Evolutionary conservation across 2,329 filamentous ascomycete genomes (phyloP).

Genomic region (Gaeumannomyces tritici): DNA sequence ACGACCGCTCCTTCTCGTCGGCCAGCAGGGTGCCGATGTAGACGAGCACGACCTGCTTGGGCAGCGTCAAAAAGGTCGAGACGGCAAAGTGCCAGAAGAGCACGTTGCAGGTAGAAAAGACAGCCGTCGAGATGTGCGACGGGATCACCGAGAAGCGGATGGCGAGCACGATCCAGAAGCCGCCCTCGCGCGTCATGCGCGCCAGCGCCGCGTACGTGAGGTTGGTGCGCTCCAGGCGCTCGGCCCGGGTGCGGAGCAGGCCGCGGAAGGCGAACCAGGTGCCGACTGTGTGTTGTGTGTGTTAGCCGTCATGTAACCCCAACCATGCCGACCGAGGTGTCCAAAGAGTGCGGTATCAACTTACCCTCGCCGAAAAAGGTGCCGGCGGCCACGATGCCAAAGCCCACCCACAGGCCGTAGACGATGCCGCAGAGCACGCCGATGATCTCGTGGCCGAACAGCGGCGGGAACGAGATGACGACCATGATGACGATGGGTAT

Average conservation of each 20-base stretch:
- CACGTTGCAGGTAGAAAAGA: slow-evolving; percentile 31
- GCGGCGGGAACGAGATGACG: slow-evolving; percentile 28
- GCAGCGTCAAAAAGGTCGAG: slow-evolving; percentile 28
- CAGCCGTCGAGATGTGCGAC: slow-evolving; percentile 30
- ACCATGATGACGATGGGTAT: slow-evolving; percentile 28
- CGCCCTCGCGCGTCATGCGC: slow-evolving; percentile 27
- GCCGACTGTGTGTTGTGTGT: slow-evolving; percentile 16
- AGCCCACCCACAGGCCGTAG: slow-evolving; percentile 29
- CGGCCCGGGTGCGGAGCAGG: slow-evolving; percentile 22
- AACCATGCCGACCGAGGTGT: no score
- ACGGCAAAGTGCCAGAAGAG: slow-evolving; percentile 29
- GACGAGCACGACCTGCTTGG: slow-evolving; percentile 31
- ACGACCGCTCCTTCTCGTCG: slow-evolving; percentile 5
- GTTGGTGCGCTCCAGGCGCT: slow-evolving; percentile 28
- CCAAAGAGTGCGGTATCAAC: background rate
- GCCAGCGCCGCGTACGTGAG: slow-evolving; percentile 29
- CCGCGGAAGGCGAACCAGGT: slow-evolving; percentile 31
- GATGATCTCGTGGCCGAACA: slow-evolving; percentile 31
- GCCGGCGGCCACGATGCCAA: slow-evolving; percentile 28
- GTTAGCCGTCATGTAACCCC: background rate
- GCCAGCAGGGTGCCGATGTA: slow-evolving; percentile 28
- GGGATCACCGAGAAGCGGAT: slow-evolving; percentile 30
- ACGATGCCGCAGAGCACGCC: slow-evolving; percentile 30
- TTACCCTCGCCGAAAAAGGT: slow-evolving; percentile 29
- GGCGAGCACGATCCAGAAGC: slow-evolving; percentile 29